Conservation (phyloP, 73 alveolate species). For the Halteria grandinella region DNA sequence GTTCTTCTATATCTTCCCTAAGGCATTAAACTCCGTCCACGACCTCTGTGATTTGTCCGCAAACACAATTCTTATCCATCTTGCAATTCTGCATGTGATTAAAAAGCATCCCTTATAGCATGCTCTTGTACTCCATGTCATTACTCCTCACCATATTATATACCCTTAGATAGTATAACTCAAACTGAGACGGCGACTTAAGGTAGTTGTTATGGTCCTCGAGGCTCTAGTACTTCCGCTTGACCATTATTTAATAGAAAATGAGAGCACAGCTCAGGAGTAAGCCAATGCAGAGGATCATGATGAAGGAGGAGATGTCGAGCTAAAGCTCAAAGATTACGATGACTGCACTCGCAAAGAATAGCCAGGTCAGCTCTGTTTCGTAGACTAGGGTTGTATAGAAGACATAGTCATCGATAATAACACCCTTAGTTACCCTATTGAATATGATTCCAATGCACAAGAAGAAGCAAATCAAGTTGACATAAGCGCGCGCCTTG, state of each 20-base stretch:
- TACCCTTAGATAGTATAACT: constrained; percentile 8
- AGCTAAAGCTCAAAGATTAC: not conserved
- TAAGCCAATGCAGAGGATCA: too few species aligned
- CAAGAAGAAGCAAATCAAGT: constrained; percentile 21
- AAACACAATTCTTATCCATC: too few species aligned
- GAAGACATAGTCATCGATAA: constrained; percentile 10
- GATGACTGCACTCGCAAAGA: not conserved
- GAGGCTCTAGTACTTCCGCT: not conserved
- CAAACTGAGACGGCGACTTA: not conserved
- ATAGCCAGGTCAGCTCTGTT: constrained; percentile 24
- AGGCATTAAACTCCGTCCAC: too few species aligned
- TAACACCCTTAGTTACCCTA: not conserved
- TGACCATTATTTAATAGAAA: not conserved
- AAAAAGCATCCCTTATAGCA: constrained; percentile 29
- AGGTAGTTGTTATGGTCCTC: not conserved
- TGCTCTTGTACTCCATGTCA: not conserved
- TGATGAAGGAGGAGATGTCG: too few species aligned
- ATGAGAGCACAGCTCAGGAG: not conserved
- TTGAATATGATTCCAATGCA: not conserved
- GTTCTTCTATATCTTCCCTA: too few species aligned
- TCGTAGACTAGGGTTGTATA: constrained; percentile 20
- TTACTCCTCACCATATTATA: not conserved
- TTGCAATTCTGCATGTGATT: constrained; percentile 42
- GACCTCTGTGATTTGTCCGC: too few species aligned
- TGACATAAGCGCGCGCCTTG: not conserved